Conservation (phyloP, 371 early-diverging fungal species). For the Mortierella sp. region DNA sequence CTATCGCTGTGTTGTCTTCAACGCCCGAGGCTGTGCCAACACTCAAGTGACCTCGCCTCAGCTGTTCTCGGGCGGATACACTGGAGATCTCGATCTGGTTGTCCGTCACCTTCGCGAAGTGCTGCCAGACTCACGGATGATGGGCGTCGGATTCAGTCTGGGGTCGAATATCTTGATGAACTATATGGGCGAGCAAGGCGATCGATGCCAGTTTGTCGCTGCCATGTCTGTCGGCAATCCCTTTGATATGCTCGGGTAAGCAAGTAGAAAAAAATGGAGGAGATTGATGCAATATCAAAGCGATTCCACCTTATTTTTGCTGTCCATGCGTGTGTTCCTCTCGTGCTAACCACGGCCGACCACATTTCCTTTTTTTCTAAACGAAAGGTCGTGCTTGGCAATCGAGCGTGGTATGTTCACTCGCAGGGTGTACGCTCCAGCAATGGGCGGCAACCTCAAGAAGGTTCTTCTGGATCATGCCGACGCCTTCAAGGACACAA, state of each 20-base stretch:
- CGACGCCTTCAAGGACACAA: constrained; percentile 1
- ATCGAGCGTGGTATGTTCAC: constrained; percentile 8
- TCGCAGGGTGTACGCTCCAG: constrained; percentile 15
- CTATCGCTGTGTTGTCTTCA: constrained; percentile 86
- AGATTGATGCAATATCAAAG: no score
- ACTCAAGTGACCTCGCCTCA: constrained; percentile 80
- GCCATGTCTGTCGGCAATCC: constrained; percentile 91
- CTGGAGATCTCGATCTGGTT: constrained; percentile 81
- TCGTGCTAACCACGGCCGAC: not conserved
- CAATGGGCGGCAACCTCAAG: constrained; percentile 10
- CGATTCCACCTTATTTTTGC: no score
- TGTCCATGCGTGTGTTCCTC: not conserved
- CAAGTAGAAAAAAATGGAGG: no score
- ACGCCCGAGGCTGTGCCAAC: constrained; percentile 89
- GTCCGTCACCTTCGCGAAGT: constrained; percentile 68
- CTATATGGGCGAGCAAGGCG: constrained; percentile 90
- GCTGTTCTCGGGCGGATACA: constrained; percentile 88
- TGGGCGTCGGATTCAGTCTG: constrained; percentile 89
- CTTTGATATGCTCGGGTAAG: constrained; percentile 77
- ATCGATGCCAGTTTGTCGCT: constrained; percentile 78
- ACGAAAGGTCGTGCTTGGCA: not conserved
- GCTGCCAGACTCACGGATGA: constrained; percentile 75
- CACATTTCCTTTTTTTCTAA: not conserved
- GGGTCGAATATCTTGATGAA: constrained; percentile 94
- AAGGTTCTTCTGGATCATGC: constrained; percentile 1